A percentile compares a stretch with the other conserved stretches of the same genome.
phyloP scores from a whole-genome alignment of 2,329 filamentous ascomycete genomes.

The Hymenoscyphus albidus region DNA sequence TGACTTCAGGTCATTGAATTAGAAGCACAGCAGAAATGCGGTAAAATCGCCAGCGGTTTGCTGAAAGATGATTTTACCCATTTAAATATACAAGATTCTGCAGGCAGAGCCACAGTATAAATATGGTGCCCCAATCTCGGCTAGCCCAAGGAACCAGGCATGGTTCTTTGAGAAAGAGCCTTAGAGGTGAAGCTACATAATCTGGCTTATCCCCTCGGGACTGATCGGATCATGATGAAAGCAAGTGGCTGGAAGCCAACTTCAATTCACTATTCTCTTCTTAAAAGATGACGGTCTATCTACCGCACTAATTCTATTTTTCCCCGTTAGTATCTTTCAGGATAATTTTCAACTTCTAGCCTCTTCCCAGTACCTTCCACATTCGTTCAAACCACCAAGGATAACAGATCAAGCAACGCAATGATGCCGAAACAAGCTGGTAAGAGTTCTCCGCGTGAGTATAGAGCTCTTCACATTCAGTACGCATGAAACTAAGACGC shows the following conservation, averaged over 20 bases:
- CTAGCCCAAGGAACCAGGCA: background rate
- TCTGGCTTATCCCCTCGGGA: background rate
- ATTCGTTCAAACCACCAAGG: too few relatives aligned
- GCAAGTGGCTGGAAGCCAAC: background rate
- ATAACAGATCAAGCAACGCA: background rate
- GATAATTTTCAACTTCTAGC: background rate
- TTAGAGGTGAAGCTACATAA: background rate
- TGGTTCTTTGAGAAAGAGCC: background rate
- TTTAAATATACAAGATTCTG: background rate
- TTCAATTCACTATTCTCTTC: background rate
- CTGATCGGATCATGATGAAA: background rate
- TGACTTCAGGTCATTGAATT: background rate
- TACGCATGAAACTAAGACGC: background rate
- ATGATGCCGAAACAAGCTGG: background rate
- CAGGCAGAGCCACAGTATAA: slow-evolving; percentile 1
- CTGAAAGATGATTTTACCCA: background rate
- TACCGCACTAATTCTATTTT: background rate
- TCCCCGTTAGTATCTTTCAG: background rate
- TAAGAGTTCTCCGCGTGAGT: background rate
- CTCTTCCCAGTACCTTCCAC: too few relatives aligned
- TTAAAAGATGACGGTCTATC: background rate
- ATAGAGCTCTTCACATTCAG: background rate
- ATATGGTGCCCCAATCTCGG: background rate
- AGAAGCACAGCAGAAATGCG: background rate
- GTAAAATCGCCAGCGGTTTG: background rate